Percentiles rank a stretch among this genome's conserved stretches.
These are phyloP conservation scores for Craterostigma plantagineum DNA, from an alignment of 257 asterid genomes.

Conservation along the genomic window DNA sequence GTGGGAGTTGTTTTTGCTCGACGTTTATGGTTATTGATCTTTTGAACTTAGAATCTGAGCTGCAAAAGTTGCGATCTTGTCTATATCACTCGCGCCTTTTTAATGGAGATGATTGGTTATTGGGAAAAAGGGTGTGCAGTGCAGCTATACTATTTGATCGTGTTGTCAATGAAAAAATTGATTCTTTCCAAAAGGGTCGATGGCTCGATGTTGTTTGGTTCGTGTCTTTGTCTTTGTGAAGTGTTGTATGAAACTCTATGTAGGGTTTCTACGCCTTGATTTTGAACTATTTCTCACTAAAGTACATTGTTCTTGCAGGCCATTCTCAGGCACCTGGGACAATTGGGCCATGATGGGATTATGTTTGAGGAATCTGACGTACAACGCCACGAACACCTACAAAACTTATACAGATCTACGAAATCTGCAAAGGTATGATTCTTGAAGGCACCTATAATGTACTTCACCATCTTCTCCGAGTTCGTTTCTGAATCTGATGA, in stretches of 20 bases:
- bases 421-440: slow-evolving; percentile 70
- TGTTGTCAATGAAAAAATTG: no score
- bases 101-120: no score
- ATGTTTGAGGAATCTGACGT: slow-evolving; percentile 60
- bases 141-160: no score
- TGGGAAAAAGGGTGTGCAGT: no score
- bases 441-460: slow-evolving; percentile 10
- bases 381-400: slow-evolving; percentile 55
- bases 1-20: slow-evolving; percentile 12
- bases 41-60: no score
- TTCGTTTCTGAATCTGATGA: slow-evolving; percentile 23
- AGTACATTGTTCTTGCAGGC: slow-evolving; percentile 30
- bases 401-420: slow-evolving; percentile 69
- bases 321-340: slow-evolving; percentile 77
- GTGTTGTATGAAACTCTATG: neutral
- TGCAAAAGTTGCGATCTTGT: no score
- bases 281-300: no score
- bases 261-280: neutral
- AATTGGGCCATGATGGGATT: slow-evolving; percentile 64
- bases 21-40: neutral
- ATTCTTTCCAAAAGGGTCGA: neutral
- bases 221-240: no score
- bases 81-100: no score
- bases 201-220: neutral
- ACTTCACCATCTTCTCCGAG: slow-evolving; percentile 4